Percentiles rank a stretch among this genome's conserved stretches.
Evolutionary conservation across 2,329 filamentous ascomycete species (phyloP).

Genomic region (Huntiella moniliformis): DNA sequence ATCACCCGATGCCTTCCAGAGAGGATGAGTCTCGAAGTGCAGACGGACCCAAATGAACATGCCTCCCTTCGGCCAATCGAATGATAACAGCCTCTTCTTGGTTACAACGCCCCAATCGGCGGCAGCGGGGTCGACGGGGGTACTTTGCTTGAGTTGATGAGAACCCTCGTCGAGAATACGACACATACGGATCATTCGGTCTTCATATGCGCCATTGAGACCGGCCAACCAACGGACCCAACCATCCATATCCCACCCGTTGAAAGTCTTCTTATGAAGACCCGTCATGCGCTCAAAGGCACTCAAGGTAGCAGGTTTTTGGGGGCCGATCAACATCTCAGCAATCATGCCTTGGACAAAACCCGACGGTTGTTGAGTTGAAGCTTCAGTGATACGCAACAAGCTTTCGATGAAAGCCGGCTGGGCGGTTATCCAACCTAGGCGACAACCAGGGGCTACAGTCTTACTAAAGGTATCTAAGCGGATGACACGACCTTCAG

Average conservation of each 20-base stretch:
- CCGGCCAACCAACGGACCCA: conserved; percentile 87
- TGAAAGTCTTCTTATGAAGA: conserved; percentile 28
- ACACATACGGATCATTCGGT: conserved; percentile 68
- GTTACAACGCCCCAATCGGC: conserved; percentile 58
- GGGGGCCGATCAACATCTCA: conserved; percentile 54
- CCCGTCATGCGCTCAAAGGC: conserved; percentile 26
- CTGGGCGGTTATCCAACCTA: conserved; percentile 82
- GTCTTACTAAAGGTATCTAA: conserved; percentile 92
- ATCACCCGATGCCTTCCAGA: conserved; percentile 27
- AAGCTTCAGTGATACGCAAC: conserved; percentile 47
- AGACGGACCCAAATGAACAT: conserved; percentile 83
- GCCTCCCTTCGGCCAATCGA: conserved; percentile 63
- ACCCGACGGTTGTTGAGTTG: conserved; percentile 69
- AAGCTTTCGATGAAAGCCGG: conserved; percentile 60
- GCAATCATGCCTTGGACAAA: conserved; percentile 75
- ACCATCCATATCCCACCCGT: conserved; percentile 60
- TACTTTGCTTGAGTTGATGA: conserved; percentile 44
- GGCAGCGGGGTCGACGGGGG: conserved; percentile 23
- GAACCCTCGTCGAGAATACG: conserved; percentile 49
- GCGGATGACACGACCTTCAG: conserved; percentile 70
- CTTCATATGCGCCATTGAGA: conserved; percentile 65
- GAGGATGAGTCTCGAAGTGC: conserved; percentile 53
- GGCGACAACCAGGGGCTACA: conserved; percentile 68
- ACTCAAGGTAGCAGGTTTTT: conserved; percentile 25
- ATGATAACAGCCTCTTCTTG: conserved; percentile 56